Evolutionary conservation across 176 grass and related monocot genomes (phyloP), one percentile per base, ranked within the genome.

Genomic region (Chrysopogon serrulatus): DNA sequence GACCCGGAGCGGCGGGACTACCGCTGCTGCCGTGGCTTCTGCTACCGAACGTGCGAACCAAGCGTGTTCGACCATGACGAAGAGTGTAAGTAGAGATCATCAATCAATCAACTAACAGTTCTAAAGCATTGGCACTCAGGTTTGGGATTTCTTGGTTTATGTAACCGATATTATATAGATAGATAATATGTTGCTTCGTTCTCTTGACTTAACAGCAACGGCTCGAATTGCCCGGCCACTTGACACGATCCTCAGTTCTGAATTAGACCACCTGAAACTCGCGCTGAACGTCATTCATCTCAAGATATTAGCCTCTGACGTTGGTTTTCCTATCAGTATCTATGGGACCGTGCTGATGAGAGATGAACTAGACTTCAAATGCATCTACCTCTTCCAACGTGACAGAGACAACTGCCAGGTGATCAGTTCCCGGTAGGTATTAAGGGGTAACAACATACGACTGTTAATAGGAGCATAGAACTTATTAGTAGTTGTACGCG

Each of bases 361-460:
- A 69, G 79, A 81, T 56, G 32, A 40, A 1, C 2, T 81, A 1
- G 65, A 81, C 45, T 69, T 81, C 64, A 68, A 81, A 54, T 70
- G 65, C 65, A 81, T 70, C 65, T 81, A 53, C 33, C 79, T 69
- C 32, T 81, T 81, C 33, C 21, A 40, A 81, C 79, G 79, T 21
- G 65, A 56, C 48, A 76, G 73, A 37, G 32, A 76, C 21, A 56
- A 76, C 11, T 53, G 32, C 31, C 73, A 57, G 73, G 24, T 69
- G 65, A 70, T 69, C 45, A 81, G 0, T 15, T 56, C 79, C 65
- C 65, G 31, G 78, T 80, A 4, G 27, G 78, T 80, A 27, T 14
- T 40, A 40, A 1, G n/a, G n/a, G n/a, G n/a, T n/a, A n/a, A n/a
- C n/a, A 40, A 10, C 39, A 40, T 40, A 40, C 39, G 39, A 37